Base-by-base conservation (phyloP, 305 asterid species). In the Fraxinus floribunda region DNA sequence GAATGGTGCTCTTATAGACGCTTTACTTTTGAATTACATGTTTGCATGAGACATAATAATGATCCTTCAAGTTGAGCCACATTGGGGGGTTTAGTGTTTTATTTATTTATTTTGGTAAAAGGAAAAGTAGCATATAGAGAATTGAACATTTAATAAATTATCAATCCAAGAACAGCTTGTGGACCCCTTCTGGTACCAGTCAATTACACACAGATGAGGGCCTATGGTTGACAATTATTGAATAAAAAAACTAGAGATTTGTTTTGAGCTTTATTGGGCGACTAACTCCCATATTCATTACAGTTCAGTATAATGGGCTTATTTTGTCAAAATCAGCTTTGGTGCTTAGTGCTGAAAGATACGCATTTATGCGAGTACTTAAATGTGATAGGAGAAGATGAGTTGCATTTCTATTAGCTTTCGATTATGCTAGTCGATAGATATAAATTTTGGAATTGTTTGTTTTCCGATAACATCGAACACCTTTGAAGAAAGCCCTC, bases 401-500 rank as follows among this genome's bases (percentile, higher is more conserved):
- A 3, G 44, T 79, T 15, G 41, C 66, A 73, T 80, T 57, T 44
- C 81, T 81, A 29, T 76, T 81, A 75, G 71, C 55, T 46, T 46
- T 32, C 26, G 64, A 57, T 60, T 76, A 18, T 86, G 77, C 20
- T 13, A 13, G 16, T 46, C n/a, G 6, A 46, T 82, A 55, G n/a
- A 39, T 10, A 39, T 39, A 9, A 39, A 39, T 39, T 39, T 39
- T 39, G 49, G 49, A 39, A 39, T 8, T 39, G 13, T 9, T 39
- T 39, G 49, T 39, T 39, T 39, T 39, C 15, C 49, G 57, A 3
- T 55, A 3, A 5, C 66, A 68, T 41, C 36, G 66, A 64, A 71
- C 70, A 80, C 68, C 78, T 81, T 79, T 80, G 78, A 70, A 82
- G 87, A 79, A 80, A 81, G 75, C 81, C 84, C 60, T 79, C 74